Evolutionary conservation across 2,329 filamentous ascomycete species (phyloP).

Genomic region (Xylariaceae sp.): DNA sequence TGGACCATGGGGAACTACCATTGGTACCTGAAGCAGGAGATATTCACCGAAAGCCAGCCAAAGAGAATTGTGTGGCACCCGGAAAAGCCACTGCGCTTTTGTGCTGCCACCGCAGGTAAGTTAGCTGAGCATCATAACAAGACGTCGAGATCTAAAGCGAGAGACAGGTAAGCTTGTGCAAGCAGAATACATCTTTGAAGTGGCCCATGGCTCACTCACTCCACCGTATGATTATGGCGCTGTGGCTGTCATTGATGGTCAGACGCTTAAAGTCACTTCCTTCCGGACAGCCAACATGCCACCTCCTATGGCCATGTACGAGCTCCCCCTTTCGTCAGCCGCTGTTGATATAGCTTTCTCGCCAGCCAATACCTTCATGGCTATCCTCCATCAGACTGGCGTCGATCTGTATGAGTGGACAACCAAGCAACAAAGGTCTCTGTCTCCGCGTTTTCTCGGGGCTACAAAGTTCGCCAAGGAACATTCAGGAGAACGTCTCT

Average conservation of each 20-base stretch:
- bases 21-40: conserved; percentile 95
- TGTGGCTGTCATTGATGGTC: conserved; percentile 85
- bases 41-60: conserved; percentile 54
- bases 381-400: conserved; percentile 71
- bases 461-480: conserved; percentile 49
- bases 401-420: conserved; percentile 76
- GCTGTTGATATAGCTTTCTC: conserved; percentile 79
- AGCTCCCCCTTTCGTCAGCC: conserved; percentile 67
- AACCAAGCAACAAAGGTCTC: conserved; percentile 60
- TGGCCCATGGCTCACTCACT: conserved; percentile 71
- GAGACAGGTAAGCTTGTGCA: conserved; percentile 57
- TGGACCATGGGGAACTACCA: conserved; percentile 99
- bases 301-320: conserved; percentile 88
- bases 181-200: conserved; percentile 72
- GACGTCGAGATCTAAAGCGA: conserved; percentile 24
- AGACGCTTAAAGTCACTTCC: conserved; percentile 80
- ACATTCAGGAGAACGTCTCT: conserved; percentile 31
- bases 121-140: conserved; percentile 3
- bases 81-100: conserved; percentile 77
- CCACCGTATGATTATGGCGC: conserved; percentile 79
- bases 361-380: conserved; percentile 68
- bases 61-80: conserved; percentile 75
- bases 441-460: conserved; percentile 50
- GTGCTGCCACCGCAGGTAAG: conserved; percentile 59
- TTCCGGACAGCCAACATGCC: conserved; percentile 84